These are phyloP conservation scores for Diaporthe vaccinii DNA, from an alignment of 2,329 filamentous ascomycete species.

Conservation along the genomic window DNA sequence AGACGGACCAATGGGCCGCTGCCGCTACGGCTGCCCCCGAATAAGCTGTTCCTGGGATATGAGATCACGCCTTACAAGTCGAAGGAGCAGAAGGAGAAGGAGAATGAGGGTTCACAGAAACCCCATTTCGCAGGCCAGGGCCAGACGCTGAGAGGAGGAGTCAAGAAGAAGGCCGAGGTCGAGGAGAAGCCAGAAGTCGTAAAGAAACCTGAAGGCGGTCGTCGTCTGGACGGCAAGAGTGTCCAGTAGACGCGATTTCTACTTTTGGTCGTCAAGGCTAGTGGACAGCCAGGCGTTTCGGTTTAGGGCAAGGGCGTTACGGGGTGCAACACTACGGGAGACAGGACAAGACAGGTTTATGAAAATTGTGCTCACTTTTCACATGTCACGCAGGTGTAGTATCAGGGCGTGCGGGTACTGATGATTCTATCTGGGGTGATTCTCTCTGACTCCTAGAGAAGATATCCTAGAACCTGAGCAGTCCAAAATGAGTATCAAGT, in stretches of 20 bases:
- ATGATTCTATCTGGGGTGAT: not conserved
- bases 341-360: conserved; percentile 20
- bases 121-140: conserved; percentile 89
- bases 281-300: conserved; percentile 34
- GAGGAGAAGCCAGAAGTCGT: conserved; percentile 62
- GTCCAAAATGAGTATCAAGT: not conserved
- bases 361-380: not conserved
- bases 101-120: conserved; percentile 73
- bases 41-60: conserved; percentile 97
- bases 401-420: not conserved
- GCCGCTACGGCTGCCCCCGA: conserved; percentile 84
- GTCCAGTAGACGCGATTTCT: conserved; percentile 18
- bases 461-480: not conserved
- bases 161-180: conserved; percentile 77
- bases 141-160: conserved; percentile 78
- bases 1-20: conserved; percentile 82
- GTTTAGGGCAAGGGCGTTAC: conserved; percentile 30
- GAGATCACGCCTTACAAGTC: conserved; percentile 90
- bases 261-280: not conserved
- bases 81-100: conserved; percentile 77
- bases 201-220: conserved; percentile 54
- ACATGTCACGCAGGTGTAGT: not conserved
- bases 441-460: not conserved
- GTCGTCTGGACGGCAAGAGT: conserved; percentile 40
- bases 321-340: not conserved